Percentiles rank a stretch among this genome's conserved stretches.
phyloP scores from a whole-genome alignment of 1,139 yeast species.

The Candida sojae region DNA sequence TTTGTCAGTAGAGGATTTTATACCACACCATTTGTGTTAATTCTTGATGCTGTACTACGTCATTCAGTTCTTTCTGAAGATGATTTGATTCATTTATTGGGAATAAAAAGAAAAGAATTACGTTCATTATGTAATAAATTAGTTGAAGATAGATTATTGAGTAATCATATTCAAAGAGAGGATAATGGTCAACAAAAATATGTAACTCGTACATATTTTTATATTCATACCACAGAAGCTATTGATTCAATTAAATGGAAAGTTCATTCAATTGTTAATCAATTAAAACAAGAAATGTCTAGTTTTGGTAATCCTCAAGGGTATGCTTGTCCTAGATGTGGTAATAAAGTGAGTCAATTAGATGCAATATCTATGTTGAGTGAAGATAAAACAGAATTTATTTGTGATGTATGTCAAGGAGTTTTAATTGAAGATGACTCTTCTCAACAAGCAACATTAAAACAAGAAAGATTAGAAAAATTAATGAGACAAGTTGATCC shows the following conservation, averaged over 20 bases:
- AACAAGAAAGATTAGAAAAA: slow-evolving; percentile 80
- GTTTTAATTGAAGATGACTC: slow-evolving; percentile 85
- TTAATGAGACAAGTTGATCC: slow-evolving; percentile 92
- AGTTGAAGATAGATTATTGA: slow-evolving; percentile 76
- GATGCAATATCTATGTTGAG: slow-evolving; percentile 85
- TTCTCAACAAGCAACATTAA: slow-evolving; percentile 75
- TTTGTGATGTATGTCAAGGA: slow-evolving; percentile 83
- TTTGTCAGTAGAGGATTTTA: slow-evolving; percentile 88
- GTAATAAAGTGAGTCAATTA: slow-evolving; percentile 74
- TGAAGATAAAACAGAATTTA: slow-evolving; percentile 76
- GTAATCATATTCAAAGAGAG: slow-evolving; percentile 76
- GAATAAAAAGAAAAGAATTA: slow-evolving; percentile 84
- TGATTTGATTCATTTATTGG: slow-evolving; percentile 76
- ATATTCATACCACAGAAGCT: slow-evolving; percentile 87
- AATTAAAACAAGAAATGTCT: slow-evolving; percentile 76
- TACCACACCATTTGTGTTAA: slow-evolving; percentile 77
- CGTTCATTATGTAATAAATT: slow-evolving; percentile 79
- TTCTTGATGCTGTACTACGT: slow-evolving; percentile 84
- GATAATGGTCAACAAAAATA: slow-evolving; percentile 75
- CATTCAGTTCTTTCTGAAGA: slow-evolving; percentile 96
- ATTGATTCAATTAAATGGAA: slow-evolving; percentile 97
- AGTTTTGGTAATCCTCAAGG: slow-evolving; percentile 92
- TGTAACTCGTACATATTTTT: slow-evolving; percentile 75
- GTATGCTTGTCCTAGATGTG: slow-evolving; percentile 85
- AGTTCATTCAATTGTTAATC: slow-evolving; percentile 80